Percentiles rank a stretch among this genome's conserved stretches.
Conservation (phyloP, 805 yeast species). For the Pachysolen tannophilus region DNA sequence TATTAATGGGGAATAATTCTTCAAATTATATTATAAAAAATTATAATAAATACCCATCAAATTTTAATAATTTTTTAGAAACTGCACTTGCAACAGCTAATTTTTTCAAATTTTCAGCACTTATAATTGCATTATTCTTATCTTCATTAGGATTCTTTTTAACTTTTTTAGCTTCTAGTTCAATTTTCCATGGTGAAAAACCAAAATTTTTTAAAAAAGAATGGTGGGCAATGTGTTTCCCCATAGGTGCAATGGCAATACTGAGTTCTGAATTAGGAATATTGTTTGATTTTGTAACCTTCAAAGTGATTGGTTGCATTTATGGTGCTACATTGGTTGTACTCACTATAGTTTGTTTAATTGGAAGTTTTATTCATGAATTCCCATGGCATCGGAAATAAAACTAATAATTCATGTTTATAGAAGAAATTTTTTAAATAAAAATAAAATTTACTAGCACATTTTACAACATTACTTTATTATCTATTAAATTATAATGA, state of each 20-base stretch:
- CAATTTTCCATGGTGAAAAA: not conserved
- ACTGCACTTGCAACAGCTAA: not conserved
- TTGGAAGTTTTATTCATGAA: slow-evolving; percentile 24
- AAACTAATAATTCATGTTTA: no score
- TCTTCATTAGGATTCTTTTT: slow-evolving; percentile 20
- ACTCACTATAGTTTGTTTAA: slow-evolving; percentile 34
- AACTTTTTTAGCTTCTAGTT: slow-evolving; percentile 4
- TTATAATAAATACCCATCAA: not conserved
- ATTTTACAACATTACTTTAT: no score
- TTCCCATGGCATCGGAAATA: no score
- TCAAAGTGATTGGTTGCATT: slow-evolving; percentile 54
- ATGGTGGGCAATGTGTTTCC: slow-evolving; percentile 88
- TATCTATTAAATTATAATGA: no score
- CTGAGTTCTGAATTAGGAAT: slow-evolving; percentile 48
- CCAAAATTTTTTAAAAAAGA: slow-evolving; percentile 36
- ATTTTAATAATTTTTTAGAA: no score
- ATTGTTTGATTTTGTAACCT: slow-evolving; percentile 43
- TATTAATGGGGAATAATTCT: slow-evolving; percentile 14
- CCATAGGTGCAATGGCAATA: slow-evolving; percentile 73
- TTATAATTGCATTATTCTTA: slow-evolving; percentile 8
- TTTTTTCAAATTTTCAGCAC: not conserved
- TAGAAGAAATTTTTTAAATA: no score
- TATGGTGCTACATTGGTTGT: slow-evolving; percentile 47
- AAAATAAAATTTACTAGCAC: no score
- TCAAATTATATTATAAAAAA: not conserved